Evolutionary conservation across 768 basidiomycete species (phyloP), one percentile per base, ranked within the genome.

Genomic region (Mycena metata): DNA sequence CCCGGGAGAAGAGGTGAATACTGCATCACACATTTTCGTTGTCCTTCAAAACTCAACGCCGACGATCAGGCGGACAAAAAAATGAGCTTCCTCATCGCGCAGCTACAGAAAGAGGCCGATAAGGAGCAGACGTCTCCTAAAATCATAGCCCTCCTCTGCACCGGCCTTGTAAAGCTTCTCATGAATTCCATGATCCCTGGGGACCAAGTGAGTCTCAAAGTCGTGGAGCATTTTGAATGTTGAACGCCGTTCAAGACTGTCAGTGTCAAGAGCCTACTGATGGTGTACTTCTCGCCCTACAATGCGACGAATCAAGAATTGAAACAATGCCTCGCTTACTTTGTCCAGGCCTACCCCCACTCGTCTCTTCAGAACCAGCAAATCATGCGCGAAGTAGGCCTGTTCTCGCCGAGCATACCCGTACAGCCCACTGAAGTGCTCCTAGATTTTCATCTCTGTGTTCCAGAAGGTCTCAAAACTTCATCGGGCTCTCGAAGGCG

Each of bases 111-210:
- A 51, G 86, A 90, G 55, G 86, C 90, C 9, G 84, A 88, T 30
- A 77, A 76, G 60, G 77, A 64, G 1, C 46, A 67, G 4, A 50
- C 57, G 3, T 62, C 71, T 0, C 78, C 80, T 9, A 86, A 86
- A 49, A 83, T 92, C 0, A 89, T 90, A 68, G 93, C 94, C 2
- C 79, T 92, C 7, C 81, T 95, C 15, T 91, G 90, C 67, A 82
- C 93, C 33, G 96, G 96, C 0, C 83, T 95, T 5, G 85, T 95
- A n/a, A 99, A 99, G 79, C 84, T 99, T 26, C 86, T 95, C 75
- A 81, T 96, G 8, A 82, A 90, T 0, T 93, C 93, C 0, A 89
- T 93, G 83, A 83, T 96, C 64, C 83, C 86, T 1, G 92, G 96
- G 66, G 85, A 90, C 33, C 81, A 85, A 57, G 96, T 94, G 72